Evolutionary conservation across 2,329 filamentous ascomycete species (phyloP).

Genomic region (Magnaporthiopsis incrustans): DNA sequence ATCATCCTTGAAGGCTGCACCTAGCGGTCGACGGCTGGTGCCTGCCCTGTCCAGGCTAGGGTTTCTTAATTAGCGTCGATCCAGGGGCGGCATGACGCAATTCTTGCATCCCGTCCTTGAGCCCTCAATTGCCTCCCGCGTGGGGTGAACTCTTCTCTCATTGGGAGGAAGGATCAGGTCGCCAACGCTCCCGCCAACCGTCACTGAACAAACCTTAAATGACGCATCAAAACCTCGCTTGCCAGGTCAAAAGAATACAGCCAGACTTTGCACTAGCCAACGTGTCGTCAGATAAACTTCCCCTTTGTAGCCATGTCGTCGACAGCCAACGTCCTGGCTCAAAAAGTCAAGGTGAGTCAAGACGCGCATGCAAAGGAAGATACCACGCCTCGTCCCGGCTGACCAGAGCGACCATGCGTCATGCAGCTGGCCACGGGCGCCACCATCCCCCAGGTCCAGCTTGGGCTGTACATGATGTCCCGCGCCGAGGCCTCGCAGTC

Average conservation of each 20-base stretch:
- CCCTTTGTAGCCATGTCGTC: neutral
- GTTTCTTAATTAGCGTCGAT: no score
- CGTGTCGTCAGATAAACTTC: neutral
- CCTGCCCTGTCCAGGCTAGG: no score
- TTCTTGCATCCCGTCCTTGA: neutral
- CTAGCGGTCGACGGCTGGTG: no score
- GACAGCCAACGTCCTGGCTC: neutral
- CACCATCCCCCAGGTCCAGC: conserved; percentile 62
- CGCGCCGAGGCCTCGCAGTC: conserved; percentile 50
- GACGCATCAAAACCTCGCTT: no score
- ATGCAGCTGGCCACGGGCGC: conserved; percentile 53
- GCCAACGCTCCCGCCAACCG: neutral
- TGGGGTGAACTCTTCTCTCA: neutral
- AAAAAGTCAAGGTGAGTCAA: conserved; percentile 3
- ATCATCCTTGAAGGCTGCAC: no score
- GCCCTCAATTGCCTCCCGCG: neutral
- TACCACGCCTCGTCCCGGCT: neutral
- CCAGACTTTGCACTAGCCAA: neutral
- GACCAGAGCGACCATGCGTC: neutral
- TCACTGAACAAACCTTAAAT: no score
- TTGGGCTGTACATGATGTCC: conserved; percentile 66
- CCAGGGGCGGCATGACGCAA: neutral
- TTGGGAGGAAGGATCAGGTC: neutral
- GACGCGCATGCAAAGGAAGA: neutral
- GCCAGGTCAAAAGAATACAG: no score